Evolutionary conservation across 768 basidiomycete genomes (phyloP).

Genomic region (Boletus reticuloceps): DNA sequence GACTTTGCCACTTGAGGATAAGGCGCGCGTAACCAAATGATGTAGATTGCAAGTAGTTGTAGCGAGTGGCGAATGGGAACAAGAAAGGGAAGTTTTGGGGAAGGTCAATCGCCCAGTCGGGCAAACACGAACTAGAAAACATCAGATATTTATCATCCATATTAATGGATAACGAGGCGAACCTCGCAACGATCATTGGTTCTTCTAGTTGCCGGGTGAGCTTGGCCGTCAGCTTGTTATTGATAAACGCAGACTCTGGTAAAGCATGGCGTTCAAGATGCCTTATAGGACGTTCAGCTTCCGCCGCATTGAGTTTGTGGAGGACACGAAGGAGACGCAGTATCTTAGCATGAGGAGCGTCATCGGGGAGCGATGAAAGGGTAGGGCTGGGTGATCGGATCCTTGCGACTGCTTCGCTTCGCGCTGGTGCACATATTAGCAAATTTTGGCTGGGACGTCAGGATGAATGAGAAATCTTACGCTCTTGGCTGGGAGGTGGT

Average conservation of each 20-base stretch:
- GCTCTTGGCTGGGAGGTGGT: conserved; percentile 61
- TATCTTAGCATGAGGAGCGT: conserved; percentile 86
- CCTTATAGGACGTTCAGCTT: conserved; percentile 52
- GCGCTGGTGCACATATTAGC: conserved; percentile 25
- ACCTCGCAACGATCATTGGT: conserved; percentile 99
- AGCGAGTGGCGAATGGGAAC: conserved; percentile 97
- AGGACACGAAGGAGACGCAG: conserved; percentile 86
- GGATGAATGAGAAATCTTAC: conserved; percentile 37
- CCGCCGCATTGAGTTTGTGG: conserved; percentile 76
- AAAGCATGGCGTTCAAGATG: conserved; percentile 57
- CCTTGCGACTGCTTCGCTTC: conserved; percentile 42
- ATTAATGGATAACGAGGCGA: conserved; percentile 37
- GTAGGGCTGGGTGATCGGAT: conserved; percentile 63
- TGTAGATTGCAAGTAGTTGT: conserved; percentile 95
- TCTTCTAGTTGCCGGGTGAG: conserved; percentile 97
- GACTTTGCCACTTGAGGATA: conserved; percentile 92
- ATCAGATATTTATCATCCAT: not conserved
- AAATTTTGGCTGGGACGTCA: not conserved
- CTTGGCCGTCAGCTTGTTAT: conserved; percentile 97
- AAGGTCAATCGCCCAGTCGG: conserved; percentile 95
- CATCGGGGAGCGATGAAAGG: conserved; percentile 79
- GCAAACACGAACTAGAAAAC: conserved; percentile 77
- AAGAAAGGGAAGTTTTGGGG: conserved; percentile 98
- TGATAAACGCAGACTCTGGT: conserved; percentile 85
- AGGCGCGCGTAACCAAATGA: conserved; percentile 97